Base-by-base conservation (phyloP, 495 filamentous ascomycete genomes). In the Penicillium longicatenatum region DNA sequence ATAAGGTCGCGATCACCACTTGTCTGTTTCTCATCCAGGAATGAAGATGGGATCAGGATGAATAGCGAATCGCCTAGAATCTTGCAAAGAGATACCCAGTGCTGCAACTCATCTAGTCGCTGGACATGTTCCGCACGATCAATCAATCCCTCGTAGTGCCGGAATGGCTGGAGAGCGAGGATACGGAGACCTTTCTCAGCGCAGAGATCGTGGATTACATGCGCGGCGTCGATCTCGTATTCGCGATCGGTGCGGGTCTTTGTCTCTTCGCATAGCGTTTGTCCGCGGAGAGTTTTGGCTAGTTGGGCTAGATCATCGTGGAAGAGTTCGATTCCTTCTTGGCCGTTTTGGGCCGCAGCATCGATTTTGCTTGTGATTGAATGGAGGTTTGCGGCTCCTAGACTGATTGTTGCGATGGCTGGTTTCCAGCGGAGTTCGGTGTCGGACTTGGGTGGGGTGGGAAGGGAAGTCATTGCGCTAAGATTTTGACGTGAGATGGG, bases 121-220 rank as follows among this genome's bases (percentile, higher is more conserved):
- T 73, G 54, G 10, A 62, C 72, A 66, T 89, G 88, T 33, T 79
- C 72, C 8, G 65, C 54, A 4, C 79, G 78, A 68, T 89, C 84
- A 5, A 82, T 19, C 0, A 90, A 75, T 2, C 88, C 89, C 63
- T 90, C 88, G 70, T 88, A 90, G 67, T 89, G 84, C 65, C 83
- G 80, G 67, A 91, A 90, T 4, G 89, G 89, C 65, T 92, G 88
- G 1, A 92, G 76, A 33, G 84, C 83, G 19, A 91, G 61, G 46
- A 90, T 79, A 11, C 64, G 63, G 35, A 92, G 73, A 11, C 67
- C 67, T 31, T 82, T 75, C 16, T 76, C 74, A 19, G 77, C 67
- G 68, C 86, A 89, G 22, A 86, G 71, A 7, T 65, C 58, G 5
- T 72, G 72, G 45, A 91, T 83, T 24, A 74, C 64, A 10, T 72